Base-by-base conservation (phyloP, 306 rosid genomes). In the Ceratonia siliqua region DNA sequence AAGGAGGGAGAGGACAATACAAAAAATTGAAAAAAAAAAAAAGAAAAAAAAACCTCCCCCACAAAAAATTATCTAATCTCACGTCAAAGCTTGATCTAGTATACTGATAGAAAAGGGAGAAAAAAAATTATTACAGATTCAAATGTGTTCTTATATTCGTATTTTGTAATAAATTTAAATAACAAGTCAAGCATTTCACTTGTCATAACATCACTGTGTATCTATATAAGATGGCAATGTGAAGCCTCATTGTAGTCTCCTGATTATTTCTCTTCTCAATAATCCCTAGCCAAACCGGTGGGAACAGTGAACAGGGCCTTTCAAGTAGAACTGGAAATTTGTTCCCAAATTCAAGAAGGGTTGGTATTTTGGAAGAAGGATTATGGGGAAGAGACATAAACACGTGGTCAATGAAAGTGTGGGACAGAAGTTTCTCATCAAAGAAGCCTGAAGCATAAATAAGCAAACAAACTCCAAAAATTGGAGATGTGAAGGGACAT, bases 231-330 rank as follows among this genome's bases (percentile, higher is more conserved):
- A 81, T 70, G 78, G 85, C 83, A 90, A 65, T 81, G 81, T 78
- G 85, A 85, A 74, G 84, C 92, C 85, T 84, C 88, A 62, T 71
- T 84, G 84, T 55, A 76, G 83, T 82, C 83, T 82, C 82, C 84
- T 66, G 85, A 74, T 68, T 85, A 66, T 77, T 75, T 72, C 74
- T 79, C 82, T 80, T 76, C 82, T 81, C 79, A 41, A 50, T 72
- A 70, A 82, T 85, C 82, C 87, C 81, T 69, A 73, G 67, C 71
- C 72, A 82, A 86, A 84, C 59, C 74, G 72, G 71, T 73, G 90
- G 87, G 86, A 77, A 82, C 74, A 75, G 74, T 56, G 53, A 79
- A 84, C 71, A 79, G 75, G 54, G 73, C 85, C 67, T 49, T 81
- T 79, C 58, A 61, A 81, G 81, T 52, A 55, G 85, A 79, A 71